A percentile compares a stretch with the other conserved stretches of the same genome.
Evolutionary conservation across 306 rosid species (phyloP).

Genomic region (Lathyrus tuberosus): DNA sequence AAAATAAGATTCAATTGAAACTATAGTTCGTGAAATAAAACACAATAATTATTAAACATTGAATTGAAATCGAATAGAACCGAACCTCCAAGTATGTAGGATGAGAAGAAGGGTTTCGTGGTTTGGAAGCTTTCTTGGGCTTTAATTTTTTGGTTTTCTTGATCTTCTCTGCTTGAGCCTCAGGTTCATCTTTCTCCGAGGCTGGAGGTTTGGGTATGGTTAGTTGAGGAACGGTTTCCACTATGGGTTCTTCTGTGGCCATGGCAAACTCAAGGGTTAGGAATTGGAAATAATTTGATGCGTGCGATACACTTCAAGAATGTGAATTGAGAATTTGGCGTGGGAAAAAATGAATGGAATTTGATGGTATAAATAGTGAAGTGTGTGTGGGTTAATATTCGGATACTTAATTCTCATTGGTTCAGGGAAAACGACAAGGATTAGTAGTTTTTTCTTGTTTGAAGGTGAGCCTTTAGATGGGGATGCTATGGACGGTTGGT

Average conservation of each 20-base stretch:
- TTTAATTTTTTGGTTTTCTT: constrained; percentile 53
- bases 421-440: constrained; percentile 52
- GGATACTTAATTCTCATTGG: constrained; percentile 62
- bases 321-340: constrained; percentile 13
- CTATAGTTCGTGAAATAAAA: too few relatives aligned
- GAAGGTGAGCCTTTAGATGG: constrained; percentile 68
- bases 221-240: constrained; percentile 35
- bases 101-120: constrained; percentile 56
- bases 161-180: constrained; percentile 38
- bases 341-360: constrained; percentile 49
- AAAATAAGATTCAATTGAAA: too few relatives aligned
- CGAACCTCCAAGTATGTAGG: too few relatives aligned
- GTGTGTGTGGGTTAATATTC: too few relatives aligned
- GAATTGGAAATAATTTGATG: not conserved
- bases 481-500: constrained; percentile 53
- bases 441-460: constrained; percentile 48
- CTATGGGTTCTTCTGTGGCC: constrained; percentile 63
- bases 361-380: constrained; percentile 60
- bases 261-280: constrained; percentile 14
- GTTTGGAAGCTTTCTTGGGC: constrained; percentile 53
- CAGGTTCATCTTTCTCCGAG: constrained; percentile 42
- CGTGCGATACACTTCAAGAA: not conserved
- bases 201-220: constrained; percentile 34
- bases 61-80: too few relatives aligned
- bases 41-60: too few relatives aligned